Evolutionary conservation across 768 basidiomycete genomes (phyloP).

Genomic region (Pulveroboletus ravenelii): DNA sequence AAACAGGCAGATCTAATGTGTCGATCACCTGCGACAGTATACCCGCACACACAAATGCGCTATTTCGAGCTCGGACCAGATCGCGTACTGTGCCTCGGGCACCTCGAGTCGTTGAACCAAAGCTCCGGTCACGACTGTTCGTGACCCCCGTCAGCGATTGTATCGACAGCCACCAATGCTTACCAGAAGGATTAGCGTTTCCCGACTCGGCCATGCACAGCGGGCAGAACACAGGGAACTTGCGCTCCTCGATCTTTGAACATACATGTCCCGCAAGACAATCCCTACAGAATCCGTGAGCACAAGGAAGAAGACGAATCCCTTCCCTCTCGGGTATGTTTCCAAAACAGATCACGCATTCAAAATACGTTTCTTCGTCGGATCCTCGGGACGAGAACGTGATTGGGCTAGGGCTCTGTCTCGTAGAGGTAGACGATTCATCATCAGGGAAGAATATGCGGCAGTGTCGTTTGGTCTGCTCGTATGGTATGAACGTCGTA

Average conservation of each 20-base stretch:
- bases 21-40: constrained; percentile 45
- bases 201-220: constrained; percentile 40
- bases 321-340: constrained; percentile 35
- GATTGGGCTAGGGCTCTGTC: neutral
- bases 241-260: constrained; percentile 45
- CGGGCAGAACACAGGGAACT: constrained; percentile 59
- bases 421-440: neutral
- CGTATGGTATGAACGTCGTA: constrained; percentile 11
- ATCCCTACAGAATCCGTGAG: constrained; percentile 49
- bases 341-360: constrained; percentile 57
- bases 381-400: constrained; percentile 4
- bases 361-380: constrained; percentile 28
- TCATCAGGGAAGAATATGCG: constrained; percentile 24
- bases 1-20: neutral
- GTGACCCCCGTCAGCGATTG: neutral
- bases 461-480: constrained; percentile 23
- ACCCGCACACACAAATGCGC: constrained; percentile 36
- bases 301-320: constrained; percentile 39
- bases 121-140: constrained; percentile 35
- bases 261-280: constrained; percentile 44
- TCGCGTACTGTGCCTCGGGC: constrained; percentile 35
- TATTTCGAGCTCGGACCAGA: constrained; percentile 45
- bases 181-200: constrained; percentile 31
- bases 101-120: constrained; percentile 40
- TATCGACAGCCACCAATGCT: constrained; percentile 3